Evolutionary conservation across 176 grass and related monocot species (phyloP), one percentile per base, ranked within the genome.

Genomic region (Microstegium vimineum): DNA sequence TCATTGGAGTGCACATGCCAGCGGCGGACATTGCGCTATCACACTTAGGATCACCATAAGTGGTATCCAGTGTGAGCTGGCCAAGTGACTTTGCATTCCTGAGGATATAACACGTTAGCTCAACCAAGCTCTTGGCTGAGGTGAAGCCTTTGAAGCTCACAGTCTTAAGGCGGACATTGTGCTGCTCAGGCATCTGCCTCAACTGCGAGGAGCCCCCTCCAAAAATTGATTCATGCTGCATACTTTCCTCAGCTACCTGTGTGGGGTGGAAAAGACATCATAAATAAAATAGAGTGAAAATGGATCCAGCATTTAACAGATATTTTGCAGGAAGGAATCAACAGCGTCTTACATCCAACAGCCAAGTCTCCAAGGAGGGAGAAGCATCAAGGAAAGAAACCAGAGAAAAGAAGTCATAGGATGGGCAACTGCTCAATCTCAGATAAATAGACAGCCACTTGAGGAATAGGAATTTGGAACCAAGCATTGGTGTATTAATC

Each of bases 361-460:
- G 2, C 2, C 56, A 70, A 13, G 37, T 77, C 37, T 77, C 51
- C 49, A 85, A 33, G 36, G 15, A 57, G 60, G 82, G 82, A 70
- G 74, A 70, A 11, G 74, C 82, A 3, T 61, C 49, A 23, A 79
- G 25, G 38, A 79, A 79, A 65, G 26, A 79, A 66, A 34, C 41
- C 10, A 79, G 41, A 15, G 74, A 77, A 26, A 77, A 61, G 62
- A 78, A 77, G 69, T 78, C 83, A 77, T 85, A 85, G 5, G 36
- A 38, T 1, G 57, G 69, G 11, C 10, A 82, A 25, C 6, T 2
- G 20, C 11, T 16, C n/a, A 7, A 70, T 71, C 38, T 25, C 16
- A 23, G 4, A 38, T 10, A 5, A 59, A 81, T 83, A 23, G 20
- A 13, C 20, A 54, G 18, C 51, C 51, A 54, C 51, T 54, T 54